Base-by-base conservation (phyloP, 352 stramenopile genomes). In the Pythium apleroticum region DNA sequence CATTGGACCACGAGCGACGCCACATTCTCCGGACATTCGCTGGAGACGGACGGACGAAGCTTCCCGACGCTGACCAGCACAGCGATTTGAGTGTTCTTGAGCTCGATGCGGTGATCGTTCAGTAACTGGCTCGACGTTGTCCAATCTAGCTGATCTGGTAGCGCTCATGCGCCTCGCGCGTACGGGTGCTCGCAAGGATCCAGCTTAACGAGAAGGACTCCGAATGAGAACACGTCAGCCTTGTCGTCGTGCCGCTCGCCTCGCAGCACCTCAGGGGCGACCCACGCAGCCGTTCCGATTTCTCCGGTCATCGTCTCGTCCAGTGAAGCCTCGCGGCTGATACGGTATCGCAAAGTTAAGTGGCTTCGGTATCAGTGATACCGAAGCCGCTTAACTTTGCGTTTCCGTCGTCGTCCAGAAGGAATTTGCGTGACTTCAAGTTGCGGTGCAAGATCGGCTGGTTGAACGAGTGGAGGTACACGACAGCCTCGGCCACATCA, bases 201-300 rank as follows among this genome's bases (percentile, higher is more conserved):
- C 41, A 76, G 22, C 45, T 73, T 65, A 7, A 69, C 60, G 17
- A 76, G 37, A 4, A 76, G 19, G 10, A 76, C 65, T 3, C 65
- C 69, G 25, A 76, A 57, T 24, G 65, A 73, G 59, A 73, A 76
- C 17, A 76, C 65, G 33, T 76, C 69, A 4, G 69, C 69, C 60
- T 73, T 73, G 39, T 69, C 60, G 27, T 53, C 60, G 57, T 76
- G 73, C n/a, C 69, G 65, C 35, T 69, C 53, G 46, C 69, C 69
- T 20, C 64, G 65, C 15, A 76, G 25, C 1, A 76, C 54, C 50
- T 75, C 69, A 10, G 69, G 69, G 12, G 69, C 69, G 22, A 72
- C 72, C 64, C 65, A 75, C n/a, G 60, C 64, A 3, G 70, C 65
- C 6, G 65, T 71, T 7, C 69, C 69, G 19, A 76, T 52, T 19